Percentiles rank a stretch among this genome's conserved stretches.
Evolutionary conservation across 2,329 filamentous ascomycete species (phyloP).

Genomic region (Pyricularia pennisetigena): DNA sequence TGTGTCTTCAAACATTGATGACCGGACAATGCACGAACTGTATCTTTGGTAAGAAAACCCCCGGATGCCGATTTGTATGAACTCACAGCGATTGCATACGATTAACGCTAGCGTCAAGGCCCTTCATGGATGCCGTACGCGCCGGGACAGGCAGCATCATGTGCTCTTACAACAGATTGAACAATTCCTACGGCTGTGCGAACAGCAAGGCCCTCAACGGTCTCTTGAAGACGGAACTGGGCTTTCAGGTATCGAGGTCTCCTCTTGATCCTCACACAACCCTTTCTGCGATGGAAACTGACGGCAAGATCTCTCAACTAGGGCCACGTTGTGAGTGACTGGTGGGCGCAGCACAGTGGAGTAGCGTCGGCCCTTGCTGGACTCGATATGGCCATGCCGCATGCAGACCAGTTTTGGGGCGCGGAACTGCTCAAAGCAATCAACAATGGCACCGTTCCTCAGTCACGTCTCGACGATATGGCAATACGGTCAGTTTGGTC

Average conservation of each 20-base stretch:
- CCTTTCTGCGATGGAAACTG: neutral
- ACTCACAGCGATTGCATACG: neutral
- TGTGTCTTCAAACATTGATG: slow-evolving; percentile 30
- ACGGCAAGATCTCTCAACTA: neutral
- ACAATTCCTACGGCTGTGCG: slow-evolving; percentile 59
- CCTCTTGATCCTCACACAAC: neutral
- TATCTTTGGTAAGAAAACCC: slow-evolving; percentile 34
- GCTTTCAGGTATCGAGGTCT: slow-evolving; percentile 27
- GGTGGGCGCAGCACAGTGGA: slow-evolving; percentile 51
- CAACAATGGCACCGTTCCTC: slow-evolving; percentile 46
- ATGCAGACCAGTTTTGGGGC: slow-evolving; percentile 28
- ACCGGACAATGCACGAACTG: slow-evolving; percentile 33
- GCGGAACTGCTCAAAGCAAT: slow-evolving; percentile 49
- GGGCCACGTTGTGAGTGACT: slow-evolving; percentile 4
- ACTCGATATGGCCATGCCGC: slow-evolving; percentile 64
- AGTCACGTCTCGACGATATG: slow-evolving; percentile 33
- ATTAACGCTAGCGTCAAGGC: slow-evolving; percentile 24
- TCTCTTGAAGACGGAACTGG: slow-evolving; percentile 49
- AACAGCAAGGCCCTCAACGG: slow-evolving; percentile 58
- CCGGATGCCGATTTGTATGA: neutral
- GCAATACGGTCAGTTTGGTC: slow-evolving; percentile 11
- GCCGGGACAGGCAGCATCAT: slow-evolving; percentile 47
- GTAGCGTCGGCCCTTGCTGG: slow-evolving; percentile 53
- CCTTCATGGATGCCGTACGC: slow-evolving; percentile 43
- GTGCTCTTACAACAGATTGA: slow-evolving; percentile 59